A percentile compares a stretch with the other conserved stretches of the same genome.
Conservation (phyloP, 176 grass and related monocot genomes). For the Avena atlantica region DNA sequence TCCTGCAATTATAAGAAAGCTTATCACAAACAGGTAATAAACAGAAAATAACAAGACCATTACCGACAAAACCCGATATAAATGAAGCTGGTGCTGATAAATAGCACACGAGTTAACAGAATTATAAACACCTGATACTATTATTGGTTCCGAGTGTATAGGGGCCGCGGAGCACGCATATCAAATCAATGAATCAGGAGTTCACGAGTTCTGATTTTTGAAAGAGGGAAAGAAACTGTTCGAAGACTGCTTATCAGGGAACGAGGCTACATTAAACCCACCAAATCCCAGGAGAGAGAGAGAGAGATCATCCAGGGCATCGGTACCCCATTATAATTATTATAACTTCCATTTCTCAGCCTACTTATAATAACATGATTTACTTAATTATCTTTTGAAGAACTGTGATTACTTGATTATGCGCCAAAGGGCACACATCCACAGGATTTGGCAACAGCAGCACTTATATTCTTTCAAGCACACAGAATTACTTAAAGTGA, state of each 20-base stretch:
- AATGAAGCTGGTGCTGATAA: neutral
- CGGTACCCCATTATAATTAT: neutral
- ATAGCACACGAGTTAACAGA: constrained; percentile 8
- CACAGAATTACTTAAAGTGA: neutral
- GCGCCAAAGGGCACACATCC: neutral
- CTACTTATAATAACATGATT: neutral
- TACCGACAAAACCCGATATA: neutral
- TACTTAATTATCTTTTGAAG: neutral
- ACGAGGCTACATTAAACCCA: neutral
- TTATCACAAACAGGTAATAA: constrained; percentile 7
- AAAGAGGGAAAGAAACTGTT: neutral
- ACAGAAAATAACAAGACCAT: neutral
- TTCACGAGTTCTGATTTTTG: neutral
- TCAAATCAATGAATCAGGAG: neutral
- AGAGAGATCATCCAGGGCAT: neutral
- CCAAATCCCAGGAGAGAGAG: neutral
- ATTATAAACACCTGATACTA: neutral
- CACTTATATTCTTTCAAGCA: neutral
- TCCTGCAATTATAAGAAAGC: constrained; percentile 64
- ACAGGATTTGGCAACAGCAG: neutral
- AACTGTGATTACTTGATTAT: neutral
- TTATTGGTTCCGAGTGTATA: neutral
- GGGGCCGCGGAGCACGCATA: neutral
- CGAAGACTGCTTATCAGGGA: constrained; percentile 19
- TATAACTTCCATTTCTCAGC: neutral